A percentile compares a stretch with the other conserved stretches of the same genome.
phyloP scores from a whole-genome alignment of 228 moss, liverwort and hornwort species.

The Sphagnum fallax region DNA sequence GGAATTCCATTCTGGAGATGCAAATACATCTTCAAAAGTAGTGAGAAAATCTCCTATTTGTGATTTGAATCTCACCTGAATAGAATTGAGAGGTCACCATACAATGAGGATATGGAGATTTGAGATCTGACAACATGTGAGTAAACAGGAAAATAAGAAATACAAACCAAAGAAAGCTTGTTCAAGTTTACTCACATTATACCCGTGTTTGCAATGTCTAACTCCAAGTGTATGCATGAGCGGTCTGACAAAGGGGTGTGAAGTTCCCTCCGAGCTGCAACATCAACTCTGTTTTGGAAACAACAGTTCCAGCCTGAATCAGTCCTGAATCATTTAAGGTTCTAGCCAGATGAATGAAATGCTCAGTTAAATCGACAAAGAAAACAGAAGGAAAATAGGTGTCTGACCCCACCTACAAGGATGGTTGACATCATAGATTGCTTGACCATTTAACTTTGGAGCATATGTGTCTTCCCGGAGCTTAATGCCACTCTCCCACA shows the following conservation, averaged over 20 bases:
- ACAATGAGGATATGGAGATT: too few species aligned
- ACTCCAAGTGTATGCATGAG: slow-evolving; percentile 91
- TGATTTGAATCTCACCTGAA: too few species aligned
- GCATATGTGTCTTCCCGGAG: slow-evolving; percentile 46
- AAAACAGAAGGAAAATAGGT: background rate
- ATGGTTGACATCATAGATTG: slow-evolving; percentile 53
- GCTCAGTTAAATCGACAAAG: background rate
- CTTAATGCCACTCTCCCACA: slow-evolving; percentile 26
- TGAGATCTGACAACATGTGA: too few species aligned
- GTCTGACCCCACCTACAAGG: slow-evolving; percentile 33
- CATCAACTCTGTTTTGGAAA: slow-evolving; percentile 26
- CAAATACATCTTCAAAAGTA: too few species aligned
- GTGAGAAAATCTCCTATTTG: too few species aligned
- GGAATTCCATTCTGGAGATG: too few species aligned
- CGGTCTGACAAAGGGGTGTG: slow-evolving; percentile 70
- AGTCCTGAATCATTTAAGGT: background rate
- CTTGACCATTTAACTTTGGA: slow-evolving; percentile 33
- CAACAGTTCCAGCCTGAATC: background rate
- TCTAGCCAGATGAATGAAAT: background rate
- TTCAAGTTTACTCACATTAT: slow-evolving; percentile 26
- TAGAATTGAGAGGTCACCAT: too few species aligned
- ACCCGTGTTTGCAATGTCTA: slow-evolving; percentile 60
- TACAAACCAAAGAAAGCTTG: background rate
- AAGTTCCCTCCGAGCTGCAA: slow-evolving; percentile 52
- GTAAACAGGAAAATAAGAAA: too few species aligned